Percentiles rank a stretch among this genome's conserved stretches.
Evolutionary conservation across 306 rosid genomes (phyloP).

Genomic region (Trichosanthes cucumerina): DNA sequence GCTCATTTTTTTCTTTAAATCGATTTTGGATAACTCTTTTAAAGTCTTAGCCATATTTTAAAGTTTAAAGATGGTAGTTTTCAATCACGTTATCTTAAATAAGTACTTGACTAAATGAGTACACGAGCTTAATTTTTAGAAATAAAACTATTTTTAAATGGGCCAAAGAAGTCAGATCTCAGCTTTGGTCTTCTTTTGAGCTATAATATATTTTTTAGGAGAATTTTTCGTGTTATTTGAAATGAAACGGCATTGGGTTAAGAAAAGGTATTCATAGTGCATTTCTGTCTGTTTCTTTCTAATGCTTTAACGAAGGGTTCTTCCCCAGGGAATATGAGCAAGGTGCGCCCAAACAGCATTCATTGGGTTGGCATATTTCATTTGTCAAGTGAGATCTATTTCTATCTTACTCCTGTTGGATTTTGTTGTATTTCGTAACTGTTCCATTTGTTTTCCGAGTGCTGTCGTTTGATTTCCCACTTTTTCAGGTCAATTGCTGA

Average conservation of each 20-base stretch:
- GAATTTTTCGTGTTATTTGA: neutral
- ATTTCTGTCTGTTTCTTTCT: neutral
- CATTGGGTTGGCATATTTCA: conserved; percentile 83
- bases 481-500: conserved; percentile 74
- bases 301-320: neutral
- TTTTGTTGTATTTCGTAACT: neutral
- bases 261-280: neutral
- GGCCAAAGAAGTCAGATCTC: neutral
- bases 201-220: neutral
- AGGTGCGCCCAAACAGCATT: conserved; percentile 49
- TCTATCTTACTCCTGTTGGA: neutral
- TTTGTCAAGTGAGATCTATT: conserved; percentile 61
- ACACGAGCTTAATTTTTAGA: neutral
- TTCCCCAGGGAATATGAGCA: conserved; percentile 47
- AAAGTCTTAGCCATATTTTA: neutral
- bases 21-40: neutral
- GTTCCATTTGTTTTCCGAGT: neutral
- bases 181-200: neutral
- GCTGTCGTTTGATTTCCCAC: conserved; percentile 4
- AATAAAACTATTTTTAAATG: neutral
- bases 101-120: neutral
- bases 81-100: neutral
- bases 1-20: neutral
- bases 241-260: neutral
- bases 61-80: neutral